Evolutionary conservation across 257 asterid species (phyloP), one percentile per base, ranked within the genome.

Genomic region (Orobanche coerulescens): DNA sequence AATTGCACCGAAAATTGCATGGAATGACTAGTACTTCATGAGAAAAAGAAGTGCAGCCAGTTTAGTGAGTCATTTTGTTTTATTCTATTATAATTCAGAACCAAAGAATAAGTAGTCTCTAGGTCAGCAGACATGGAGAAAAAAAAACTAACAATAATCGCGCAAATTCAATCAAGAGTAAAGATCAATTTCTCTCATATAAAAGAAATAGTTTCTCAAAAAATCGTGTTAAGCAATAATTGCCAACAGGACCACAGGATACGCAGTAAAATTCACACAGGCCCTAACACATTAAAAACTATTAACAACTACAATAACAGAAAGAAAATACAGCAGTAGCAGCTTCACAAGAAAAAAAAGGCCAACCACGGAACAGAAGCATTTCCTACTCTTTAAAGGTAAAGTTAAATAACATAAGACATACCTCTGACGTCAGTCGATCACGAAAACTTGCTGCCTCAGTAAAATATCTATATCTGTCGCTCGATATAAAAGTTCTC

Each of bases 381-480:
- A 11, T 0, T 37, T 37, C 43, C 43, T 37, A 43, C 5, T 42
- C 4, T 43, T 43, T 15, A 43, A 14, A 19, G 50, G 22, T 5
- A 13, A 43, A 43, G 20, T 43, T 15, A 43, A 14, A 43, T 7
- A 19, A 11, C 14, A 43, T 14, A n/a, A n/a, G n/a, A 18, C 13
- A 47, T 47, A 47, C 53, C 53, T 47, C 80, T 62, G 68, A 67
- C 26, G 85, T 52, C 62, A 73, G 58, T 19, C 65, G 84, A 58
- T 79, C 78, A 28, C 61, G 77, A 49, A 71, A 11, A 61, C 74
- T 71, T 5, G 74, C 62, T 51, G 64, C 79, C 66, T 73, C 74
- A 40, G 80, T 46, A 66, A 69, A 40, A 18, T 80, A 55, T 51
- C 82, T 65, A 69, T 58, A 36, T 68, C 86, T 79, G 11, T 81